These are phyloP conservation scores for Boletus subparvulus DNA, from an alignment of 768 basidiomycete genomes.

Conservation along the genomic window DNA sequence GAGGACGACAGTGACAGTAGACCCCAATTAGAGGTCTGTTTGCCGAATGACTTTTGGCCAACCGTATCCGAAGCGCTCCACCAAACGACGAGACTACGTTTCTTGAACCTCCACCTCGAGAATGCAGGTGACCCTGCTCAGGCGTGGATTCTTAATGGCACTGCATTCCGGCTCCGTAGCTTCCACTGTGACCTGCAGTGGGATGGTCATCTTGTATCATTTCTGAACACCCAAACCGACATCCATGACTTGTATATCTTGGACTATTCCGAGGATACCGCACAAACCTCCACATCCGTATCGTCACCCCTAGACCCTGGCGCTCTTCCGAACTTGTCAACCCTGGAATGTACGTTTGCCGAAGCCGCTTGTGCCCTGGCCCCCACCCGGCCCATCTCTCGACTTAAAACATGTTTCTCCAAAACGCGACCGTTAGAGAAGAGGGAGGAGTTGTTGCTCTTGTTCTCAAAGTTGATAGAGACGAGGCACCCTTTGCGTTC, in stretches of 20 bases:
- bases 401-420: slow-evolving; percentile 70
- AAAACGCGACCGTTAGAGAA: slow-evolving; percentile 48
- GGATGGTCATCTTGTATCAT: slow-evolving; percentile 51
- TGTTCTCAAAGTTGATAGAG: slow-evolving; percentile 47
- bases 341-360: slow-evolving; percentile 65
- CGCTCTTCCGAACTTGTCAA: slow-evolving; percentile 50
- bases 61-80: slow-evolving; percentile 49
- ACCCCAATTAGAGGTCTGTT: not conserved
- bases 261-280: slow-evolving; percentile 31
- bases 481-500: slow-evolving; percentile 48
- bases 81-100: slow-evolving; percentile 46
- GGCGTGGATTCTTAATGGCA: slow-evolving; percentile 41
- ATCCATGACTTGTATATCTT: slow-evolving; percentile 33
- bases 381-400: slow-evolving; percentile 57
- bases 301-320: slow-evolving; percentile 22
- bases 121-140: slow-evolving; percentile 24
- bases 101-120: slow-evolving; percentile 49
- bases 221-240: slow-evolving; percentile 25
- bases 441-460: slow-evolving; percentile 47
- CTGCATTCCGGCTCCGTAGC: slow-evolving; percentile 53
- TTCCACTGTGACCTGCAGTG: slow-evolving; percentile 70
- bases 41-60: slow-evolving; percentile 48
- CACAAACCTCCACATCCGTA: slow-evolving; percentile 13
- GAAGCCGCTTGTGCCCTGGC: slow-evolving; percentile 59
- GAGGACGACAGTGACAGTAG: slow-evolving; percentile 6